A percentile compares a stretch with the other conserved stretches of the same genome.
Conservation (phyloP, 805 yeast genomes). For the Sporopachydermia lactativora region DNA sequence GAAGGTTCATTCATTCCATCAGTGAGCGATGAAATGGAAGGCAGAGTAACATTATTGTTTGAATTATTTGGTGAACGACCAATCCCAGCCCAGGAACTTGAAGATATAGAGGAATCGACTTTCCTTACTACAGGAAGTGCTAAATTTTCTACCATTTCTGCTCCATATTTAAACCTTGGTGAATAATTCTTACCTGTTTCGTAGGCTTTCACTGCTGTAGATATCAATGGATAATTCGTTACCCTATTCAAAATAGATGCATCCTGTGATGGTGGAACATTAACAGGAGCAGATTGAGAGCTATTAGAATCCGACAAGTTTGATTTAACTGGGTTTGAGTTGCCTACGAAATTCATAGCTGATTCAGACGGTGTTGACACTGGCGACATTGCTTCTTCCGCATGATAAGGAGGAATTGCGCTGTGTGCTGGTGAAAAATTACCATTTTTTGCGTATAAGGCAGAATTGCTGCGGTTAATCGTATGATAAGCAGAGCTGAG, state of each 20-base stretch:
- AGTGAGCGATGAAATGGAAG: slow-evolving; percentile 13
- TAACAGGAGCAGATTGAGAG: neutral
- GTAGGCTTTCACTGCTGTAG: slow-evolving; percentile 18
- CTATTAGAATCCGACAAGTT: neutral
- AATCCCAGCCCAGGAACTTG: slow-evolving; percentile 18
- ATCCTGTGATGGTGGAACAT: neutral
- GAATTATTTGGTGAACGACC: slow-evolving; percentile 23
- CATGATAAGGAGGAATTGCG: neutral
- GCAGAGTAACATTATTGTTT: slow-evolving; percentile 11
- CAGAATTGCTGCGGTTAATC: neutral
- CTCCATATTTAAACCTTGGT: slow-evolving; percentile 40
- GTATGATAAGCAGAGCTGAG: neutral
- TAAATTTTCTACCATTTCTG: slow-evolving; percentile 42
- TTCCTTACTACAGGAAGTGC: slow-evolving; percentile 39
- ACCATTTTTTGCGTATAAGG: neutral
- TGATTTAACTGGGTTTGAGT: no score
- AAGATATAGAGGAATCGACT: slow-evolving; percentile 23
- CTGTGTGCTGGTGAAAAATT: neutral
- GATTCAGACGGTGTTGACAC: neutral
- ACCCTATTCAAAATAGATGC: slow-evolving; percentile 12
- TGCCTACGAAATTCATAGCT: no score
- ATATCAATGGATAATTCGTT: slow-evolving; percentile 14
- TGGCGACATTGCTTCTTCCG: neutral
- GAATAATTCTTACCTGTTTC: slow-evolving; percentile 26
- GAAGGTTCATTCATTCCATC: slow-evolving; percentile 5